Conservation (phyloP, 2,329 filamentous ascomycete genomes). For the Graphilbum sp. region DNA sequence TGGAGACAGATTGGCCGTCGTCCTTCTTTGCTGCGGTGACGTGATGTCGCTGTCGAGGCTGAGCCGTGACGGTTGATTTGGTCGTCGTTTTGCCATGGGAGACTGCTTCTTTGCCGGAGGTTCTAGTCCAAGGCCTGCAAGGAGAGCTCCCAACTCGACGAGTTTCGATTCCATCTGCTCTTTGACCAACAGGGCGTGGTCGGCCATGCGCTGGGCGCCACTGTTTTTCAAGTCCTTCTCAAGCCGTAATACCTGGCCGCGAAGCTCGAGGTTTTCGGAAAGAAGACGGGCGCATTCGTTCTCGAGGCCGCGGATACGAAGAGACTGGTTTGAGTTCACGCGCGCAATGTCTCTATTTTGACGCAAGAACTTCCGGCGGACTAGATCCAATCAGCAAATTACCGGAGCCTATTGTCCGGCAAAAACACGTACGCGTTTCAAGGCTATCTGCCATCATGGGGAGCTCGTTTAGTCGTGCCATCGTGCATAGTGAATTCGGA, state of each 20-base stretch:
- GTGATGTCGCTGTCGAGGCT: slow-evolving; percentile 2
- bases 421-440: slow-evolving; percentile 47
- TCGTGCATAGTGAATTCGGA: slow-evolving; percentile 25
- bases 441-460: slow-evolving; percentile 50
- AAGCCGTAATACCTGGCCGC: slow-evolving; percentile 52
- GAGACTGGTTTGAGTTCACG: slow-evolving; percentile 60
- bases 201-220: slow-evolving; percentile 39
- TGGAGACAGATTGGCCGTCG: slow-evolving; percentile 37
- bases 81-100: slow-evolving; percentile 23
- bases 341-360: slow-evolving; percentile 75
- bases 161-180: slow-evolving; percentile 56
- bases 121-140: slow-evolving; percentile 48
- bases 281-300: slow-evolving; percentile 58
- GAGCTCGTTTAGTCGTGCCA: slow-evolving; percentile 71
- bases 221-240: slow-evolving; percentile 51
- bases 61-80: slow-evolving; percentile 27
- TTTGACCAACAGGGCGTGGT: slow-evolving; percentile 54
- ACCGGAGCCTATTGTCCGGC: no score
- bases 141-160: slow-evolving; percentile 48
- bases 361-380: slow-evolving; percentile 62
- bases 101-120: slow-evolving; percentile 34
- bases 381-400: slow-evolving; percentile 25
- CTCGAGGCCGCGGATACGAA: slow-evolving; percentile 62
- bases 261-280: slow-evolving; percentile 62
- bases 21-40: slow-evolving; percentile 27